Conservation (phyloP, 805 yeast genomes). For the Trichomonascus vanleenenianus region DNA sequence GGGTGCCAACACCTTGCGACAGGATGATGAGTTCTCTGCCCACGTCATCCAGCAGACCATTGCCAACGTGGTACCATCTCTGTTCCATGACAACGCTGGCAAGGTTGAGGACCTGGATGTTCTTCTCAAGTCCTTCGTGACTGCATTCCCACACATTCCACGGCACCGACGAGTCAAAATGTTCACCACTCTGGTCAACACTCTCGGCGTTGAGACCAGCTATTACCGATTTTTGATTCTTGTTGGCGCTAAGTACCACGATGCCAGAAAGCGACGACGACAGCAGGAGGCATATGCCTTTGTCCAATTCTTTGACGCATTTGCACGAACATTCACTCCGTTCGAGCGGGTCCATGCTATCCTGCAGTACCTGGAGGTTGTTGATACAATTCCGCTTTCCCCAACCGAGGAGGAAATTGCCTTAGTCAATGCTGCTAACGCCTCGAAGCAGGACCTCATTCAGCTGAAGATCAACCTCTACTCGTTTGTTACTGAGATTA, state of each 20-base stretch:
- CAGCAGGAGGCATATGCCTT: constrained; percentile 58
- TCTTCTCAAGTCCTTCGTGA: constrained; percentile 78
- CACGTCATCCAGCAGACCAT: constrained; percentile 91
- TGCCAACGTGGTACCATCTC: constrained; percentile 82
- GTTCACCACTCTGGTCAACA: constrained; percentile 69
- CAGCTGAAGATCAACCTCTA: neutral
- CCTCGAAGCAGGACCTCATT: no score
- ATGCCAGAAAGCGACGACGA: constrained; percentile 46
- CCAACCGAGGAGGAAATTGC: no score
- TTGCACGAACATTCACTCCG: constrained; percentile 60
- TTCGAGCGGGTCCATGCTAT: constrained; percentile 41
- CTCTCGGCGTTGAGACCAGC: constrained; percentile 61
- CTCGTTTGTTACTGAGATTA: neutral
- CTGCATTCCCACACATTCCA: constrained; percentile 93
- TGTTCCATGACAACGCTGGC: constrained; percentile 43
- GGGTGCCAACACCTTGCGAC: constrained; percentile 97
- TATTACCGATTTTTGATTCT: constrained; percentile 68
- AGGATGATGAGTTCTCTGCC: constrained; percentile 92
- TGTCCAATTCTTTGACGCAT: constrained; percentile 63
- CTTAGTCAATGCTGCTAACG: no score
- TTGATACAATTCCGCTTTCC: constrained; percentile 17
- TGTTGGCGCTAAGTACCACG: constrained; percentile 71
- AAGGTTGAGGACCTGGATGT: constrained; percentile 66
- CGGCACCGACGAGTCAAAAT: constrained; percentile 88
- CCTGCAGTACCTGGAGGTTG: constrained; percentile 18